A percentile compares a stretch with the other conserved stretches of the same genome.
phyloP scores from a whole-genome alignment of 768 basidiomycete species.

The Termitomyces sp. region DNA sequence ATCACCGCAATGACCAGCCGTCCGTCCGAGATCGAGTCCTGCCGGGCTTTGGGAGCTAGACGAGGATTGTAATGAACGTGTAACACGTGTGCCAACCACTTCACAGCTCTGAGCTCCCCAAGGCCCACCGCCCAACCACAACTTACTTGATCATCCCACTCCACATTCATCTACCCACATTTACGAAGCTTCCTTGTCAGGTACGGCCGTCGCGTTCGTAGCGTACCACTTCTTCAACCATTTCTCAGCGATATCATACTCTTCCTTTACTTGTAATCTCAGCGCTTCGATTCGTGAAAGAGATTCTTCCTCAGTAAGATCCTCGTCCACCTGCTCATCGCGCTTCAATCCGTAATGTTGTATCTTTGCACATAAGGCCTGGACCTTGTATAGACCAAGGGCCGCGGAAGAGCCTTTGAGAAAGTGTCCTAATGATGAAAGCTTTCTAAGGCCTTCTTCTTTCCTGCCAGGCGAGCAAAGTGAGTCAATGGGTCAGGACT shows the following conservation, averaged over 20 bases:
- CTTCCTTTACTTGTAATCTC: constrained; percentile 58
- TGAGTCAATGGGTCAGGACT: neutral
- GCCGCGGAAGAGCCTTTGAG: constrained; percentile 97
- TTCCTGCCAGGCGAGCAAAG: constrained; percentile 35
- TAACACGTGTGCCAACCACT: neutral
- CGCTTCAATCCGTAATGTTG: constrained; percentile 79
- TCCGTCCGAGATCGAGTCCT: neutral
- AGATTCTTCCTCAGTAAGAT: constrained; percentile 49
- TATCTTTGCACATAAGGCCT: constrained; percentile 84
- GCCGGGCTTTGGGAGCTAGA: neutral
- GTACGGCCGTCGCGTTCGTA: constrained; percentile 15
- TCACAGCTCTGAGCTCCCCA: neutral
- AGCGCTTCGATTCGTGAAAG: constrained; percentile 55
- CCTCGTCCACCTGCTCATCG: constrained; percentile 50
- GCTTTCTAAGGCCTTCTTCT: constrained; percentile 55
- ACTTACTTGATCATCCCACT: neutral
- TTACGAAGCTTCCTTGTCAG: constrained; percentile 2
- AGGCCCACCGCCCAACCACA: neutral
- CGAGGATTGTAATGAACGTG: neutral
- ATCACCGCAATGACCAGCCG: neutral
- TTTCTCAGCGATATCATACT: constrained; percentile 66
- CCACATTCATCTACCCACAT: neutral
- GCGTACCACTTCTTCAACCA: constrained; percentile 58
- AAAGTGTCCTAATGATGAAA: constrained; percentile 86
- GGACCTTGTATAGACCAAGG: constrained; percentile 80